Evolutionary conservation across 805 yeast species (phyloP), one percentile per base, ranked within the genome.

Genomic region (Saccharomycopsis olivae): DNA sequence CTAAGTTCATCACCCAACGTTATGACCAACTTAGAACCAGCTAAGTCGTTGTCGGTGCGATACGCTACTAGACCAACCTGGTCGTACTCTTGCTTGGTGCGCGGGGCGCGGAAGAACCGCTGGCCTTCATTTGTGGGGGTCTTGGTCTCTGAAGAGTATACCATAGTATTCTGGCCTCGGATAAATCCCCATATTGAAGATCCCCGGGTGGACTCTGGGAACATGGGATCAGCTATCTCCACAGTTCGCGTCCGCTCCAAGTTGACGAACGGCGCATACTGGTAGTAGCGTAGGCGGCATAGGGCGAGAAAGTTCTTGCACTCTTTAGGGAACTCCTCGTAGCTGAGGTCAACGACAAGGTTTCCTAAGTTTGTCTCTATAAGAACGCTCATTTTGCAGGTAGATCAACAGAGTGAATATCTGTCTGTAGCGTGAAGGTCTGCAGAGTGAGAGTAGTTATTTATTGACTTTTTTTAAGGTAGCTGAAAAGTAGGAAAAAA

Each of bases 231-330:
- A 1, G 81, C 82, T 33, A 65, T 50, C 37, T 66, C 67, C 3
- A 64, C 63, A 1, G 60, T 44, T 23, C 52, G 57, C 47, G 66
- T 66, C 37, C 54, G 56, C 31, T 59, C 59, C 3, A 75, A 50
- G 42, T 66, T 60, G 51, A 60, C 60, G 39, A 77, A 66, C 4
- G 76, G 75, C 14, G 68, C 55, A 49, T 68, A 70, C 34, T 73
- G 66, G 57, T 62, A 77, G 55, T 68, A 70, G 41, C 69, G 65
- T 29, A 61, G 48, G 50, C 68, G 62, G 57, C 82, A 74, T 10
- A 75, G 60, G 47, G 73, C 69, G 29, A 77, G 42, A 51, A 77
- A 76, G 50, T 71, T 71, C 39, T 50, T 53, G 24, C 68, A 55
- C 29, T 65, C 66, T 15, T 45, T 47, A 1, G 69, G 69, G 3